Percentiles rank a stretch among this genome's conserved stretches.
phyloP scores from a whole-genome alignment of 139 green algal species.

The Diplosphaera chodatii region DNA sequence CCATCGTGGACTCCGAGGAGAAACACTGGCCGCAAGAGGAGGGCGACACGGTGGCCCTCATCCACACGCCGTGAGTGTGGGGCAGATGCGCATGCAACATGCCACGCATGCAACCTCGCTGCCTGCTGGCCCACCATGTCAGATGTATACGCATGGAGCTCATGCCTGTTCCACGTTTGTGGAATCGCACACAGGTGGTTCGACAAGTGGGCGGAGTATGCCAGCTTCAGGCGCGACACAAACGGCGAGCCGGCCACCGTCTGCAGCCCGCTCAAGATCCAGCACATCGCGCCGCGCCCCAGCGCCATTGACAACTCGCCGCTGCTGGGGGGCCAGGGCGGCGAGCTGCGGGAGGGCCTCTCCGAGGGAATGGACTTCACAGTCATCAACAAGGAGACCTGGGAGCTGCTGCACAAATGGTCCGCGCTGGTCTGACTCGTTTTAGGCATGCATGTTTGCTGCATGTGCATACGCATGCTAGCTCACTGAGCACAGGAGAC shows the following conservation, averaged over 20 bases:
- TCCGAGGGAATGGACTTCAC: constrained; percentile 26
- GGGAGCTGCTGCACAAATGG: constrained; percentile 43
- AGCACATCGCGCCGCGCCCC: background rate
- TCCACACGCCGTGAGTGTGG: background rate
- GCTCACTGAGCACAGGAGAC: too few species aligned
- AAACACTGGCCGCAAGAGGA: background rate
- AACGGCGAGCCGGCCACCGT: background rate
- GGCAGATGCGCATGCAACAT: too few species aligned
- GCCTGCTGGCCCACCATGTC: too few species aligned
- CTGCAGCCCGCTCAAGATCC: background rate
- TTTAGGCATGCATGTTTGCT: background rate
- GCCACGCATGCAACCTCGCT: too few species aligned
- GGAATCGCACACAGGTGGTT: background rate
- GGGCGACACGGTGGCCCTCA: background rate
- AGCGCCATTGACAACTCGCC: background rate
- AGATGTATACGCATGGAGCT: too few species aligned
- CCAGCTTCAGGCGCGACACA: background rate
- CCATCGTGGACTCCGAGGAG: background rate
- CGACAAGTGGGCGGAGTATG: background rate
- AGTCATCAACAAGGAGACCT: constrained; percentile 27
- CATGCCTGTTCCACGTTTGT: too few species aligned
- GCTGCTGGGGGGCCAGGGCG: background rate
- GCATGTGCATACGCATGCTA: too few species aligned
- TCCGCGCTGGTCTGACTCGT: constrained; percentile 2
- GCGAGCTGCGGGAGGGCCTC: background rate